phyloP scores from a whole-genome alignment of 2,329 filamentous ascomycete genomes.

The Botrytis hyacinthi region DNA sequence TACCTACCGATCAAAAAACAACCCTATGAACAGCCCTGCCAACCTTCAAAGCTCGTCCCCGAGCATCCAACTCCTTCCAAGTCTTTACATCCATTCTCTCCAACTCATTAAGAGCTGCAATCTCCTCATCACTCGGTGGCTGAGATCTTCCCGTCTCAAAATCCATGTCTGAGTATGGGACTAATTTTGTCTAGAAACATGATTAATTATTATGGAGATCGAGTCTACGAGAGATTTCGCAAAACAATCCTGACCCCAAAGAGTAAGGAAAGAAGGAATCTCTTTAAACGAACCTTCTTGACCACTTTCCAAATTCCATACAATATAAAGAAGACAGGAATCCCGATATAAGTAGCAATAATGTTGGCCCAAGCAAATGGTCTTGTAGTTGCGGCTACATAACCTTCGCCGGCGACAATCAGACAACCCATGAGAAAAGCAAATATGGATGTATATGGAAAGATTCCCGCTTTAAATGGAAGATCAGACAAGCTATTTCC shows the following conservation, averaged over 20 bases:
- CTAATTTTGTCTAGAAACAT: slow-evolving; percentile 3
- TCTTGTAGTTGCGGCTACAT: slow-evolving; percentile 9
- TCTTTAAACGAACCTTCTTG: neutral
- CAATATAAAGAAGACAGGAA: slow-evolving; percentile 58
- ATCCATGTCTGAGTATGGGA: slow-evolving; percentile 10
- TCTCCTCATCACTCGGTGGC: slow-evolving; percentile 2
- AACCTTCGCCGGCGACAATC: slow-evolving; percentile 2
- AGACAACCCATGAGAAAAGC: slow-evolving; percentile 39
- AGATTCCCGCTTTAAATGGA: slow-evolving; percentile 54
- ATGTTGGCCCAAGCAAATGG: slow-evolving; percentile 16
- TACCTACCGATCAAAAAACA: neutral
- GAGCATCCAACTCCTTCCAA: neutral
- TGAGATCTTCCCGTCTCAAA: slow-evolving; percentile 4
- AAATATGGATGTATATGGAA: slow-evolving; percentile 59
- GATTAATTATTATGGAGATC: neutral
- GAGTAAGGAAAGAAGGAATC: neutral
- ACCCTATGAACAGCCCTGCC: neutral
- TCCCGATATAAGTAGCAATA: slow-evolving; percentile 31
- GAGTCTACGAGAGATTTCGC: too few species aligned
- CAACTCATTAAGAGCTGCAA: slow-evolving; percentile 1
- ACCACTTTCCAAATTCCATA: slow-evolving; percentile 55
- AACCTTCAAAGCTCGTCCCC: slow-evolving; percentile 1
- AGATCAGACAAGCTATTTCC: slow-evolving; percentile 53
- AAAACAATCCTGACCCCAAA: neutral
- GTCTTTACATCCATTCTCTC: slow-evolving; percentile 1